Percentiles rank a stretch among this genome's conserved stretches.
phyloP scores from a whole-genome alignment of 345 rosid species.

The Mercurialis annua region DNA sequence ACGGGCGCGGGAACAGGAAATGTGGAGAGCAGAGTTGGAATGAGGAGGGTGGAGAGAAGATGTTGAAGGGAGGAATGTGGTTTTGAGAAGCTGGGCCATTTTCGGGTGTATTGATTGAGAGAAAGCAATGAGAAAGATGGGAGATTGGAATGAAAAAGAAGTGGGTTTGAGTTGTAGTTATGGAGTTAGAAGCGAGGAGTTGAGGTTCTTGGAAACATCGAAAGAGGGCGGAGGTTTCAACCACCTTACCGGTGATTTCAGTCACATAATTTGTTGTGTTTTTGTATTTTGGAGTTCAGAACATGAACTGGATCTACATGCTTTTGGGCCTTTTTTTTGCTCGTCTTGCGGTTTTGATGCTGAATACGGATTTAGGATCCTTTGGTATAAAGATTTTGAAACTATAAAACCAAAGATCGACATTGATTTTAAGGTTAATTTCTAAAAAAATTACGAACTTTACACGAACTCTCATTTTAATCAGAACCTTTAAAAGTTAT shows the following conservation, averaged over 20 bases:
- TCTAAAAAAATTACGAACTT: no score
- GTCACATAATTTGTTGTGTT: no score
- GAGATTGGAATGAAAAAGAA: background rate
- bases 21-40: conserved; percentile 13
- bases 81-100: conserved; percentile 2
- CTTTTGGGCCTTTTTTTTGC: background rate
- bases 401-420: no score
- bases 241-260: conserved; percentile 42
- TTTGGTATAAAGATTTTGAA: no score
- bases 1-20: conserved; percentile 15
- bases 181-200: background rate
- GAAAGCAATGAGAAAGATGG: background rate
- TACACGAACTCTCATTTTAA: no score
- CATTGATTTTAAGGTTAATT: no score
- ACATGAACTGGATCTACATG: no score
- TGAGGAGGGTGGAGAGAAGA: conserved; percentile 29
- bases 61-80: background rate
- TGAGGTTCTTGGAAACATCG: conserved; percentile 55
- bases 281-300: no score
- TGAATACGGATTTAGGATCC: no score
- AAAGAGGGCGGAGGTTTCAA: conserved; percentile 60
- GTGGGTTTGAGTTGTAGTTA: background rate
- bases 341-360: no score
- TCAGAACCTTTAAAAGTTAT: no score
- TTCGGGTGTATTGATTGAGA: no score